Evolutionary conservation across 2,329 filamentous ascomycete genomes (phyloP), one percentile per base, ranked within the genome.

Genomic region (Graphilbum fragrans): DNA sequence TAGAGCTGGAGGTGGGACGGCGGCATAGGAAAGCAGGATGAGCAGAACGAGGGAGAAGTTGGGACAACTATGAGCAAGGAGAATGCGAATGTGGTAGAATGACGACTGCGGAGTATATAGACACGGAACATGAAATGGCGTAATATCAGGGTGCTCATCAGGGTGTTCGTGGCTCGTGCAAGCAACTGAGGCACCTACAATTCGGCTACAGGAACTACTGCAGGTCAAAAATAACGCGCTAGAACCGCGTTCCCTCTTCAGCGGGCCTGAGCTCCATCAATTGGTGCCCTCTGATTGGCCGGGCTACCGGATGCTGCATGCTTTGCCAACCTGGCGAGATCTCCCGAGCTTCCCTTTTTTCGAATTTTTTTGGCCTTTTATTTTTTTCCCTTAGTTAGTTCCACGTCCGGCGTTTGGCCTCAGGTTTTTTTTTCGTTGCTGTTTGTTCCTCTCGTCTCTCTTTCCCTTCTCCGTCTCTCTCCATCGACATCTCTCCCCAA

Each of bases 271-370:
- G 40, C 43, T 44, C 42, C 45, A 29, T 35, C 41, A 46, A 47
- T 47, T 52, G 48, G 27, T 42, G 33, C 18, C 18, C 19, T 39
- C 33, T 45, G 37, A 52, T 52, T 51, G 50, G 51, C 36, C 41
- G 38, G 50, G 44, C 48, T 43, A 47, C 43, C 39, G 47, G 47
- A 44, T 41, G 14, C 29, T 16, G 29, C 29, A 42, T 25, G 19
- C 29, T 22, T n/a, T n/a, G 35, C 32, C 25, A 37, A 46, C 41
- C 45, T 49, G 40, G 46, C 55, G 55, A 58, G 49, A 57, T 53
- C 54, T 58, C 53, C 56, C 56, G 57, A 57, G 52, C 50, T 46
- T 46, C 4, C 14, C 29, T 54, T 57, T 56, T 55, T 52, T 29
- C 25, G 25, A 32, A n/a, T 32, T 49, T 51, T 43, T 38, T 12